Evolutionary conservation across 176 grass and related monocot genomes (phyloP).

Genomic region (Tillandsia fasciculata): DNA sequence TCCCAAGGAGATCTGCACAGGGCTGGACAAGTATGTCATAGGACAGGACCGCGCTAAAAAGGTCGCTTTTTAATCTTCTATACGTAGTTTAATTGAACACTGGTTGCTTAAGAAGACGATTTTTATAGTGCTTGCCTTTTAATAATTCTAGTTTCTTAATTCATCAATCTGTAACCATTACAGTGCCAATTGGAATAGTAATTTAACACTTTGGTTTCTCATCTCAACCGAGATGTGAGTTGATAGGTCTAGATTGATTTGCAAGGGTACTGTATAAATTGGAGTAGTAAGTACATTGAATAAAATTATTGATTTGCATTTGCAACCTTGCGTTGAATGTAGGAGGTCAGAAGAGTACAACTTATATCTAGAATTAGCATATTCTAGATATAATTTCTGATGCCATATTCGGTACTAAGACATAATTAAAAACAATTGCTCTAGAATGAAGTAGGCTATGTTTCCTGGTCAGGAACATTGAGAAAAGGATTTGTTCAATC

Average conservation of each 20-base stretch:
- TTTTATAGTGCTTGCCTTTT: not conserved
- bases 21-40: slow-evolving; percentile 97
- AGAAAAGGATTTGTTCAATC: too few relatives aligned
- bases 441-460: too few relatives aligned
- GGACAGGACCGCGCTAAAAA: slow-evolving; percentile 93
- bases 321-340: not conserved
- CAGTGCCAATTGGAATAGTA: not conserved
- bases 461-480: too few relatives aligned
- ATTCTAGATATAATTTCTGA: too few relatives aligned
- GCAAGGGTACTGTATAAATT: not conserved
- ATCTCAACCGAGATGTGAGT: not conserved
- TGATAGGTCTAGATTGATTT: not conserved
- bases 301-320: not conserved
- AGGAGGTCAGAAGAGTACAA: not conserved
- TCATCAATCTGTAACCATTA: not conserved
- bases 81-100: slow-evolving; percentile 1
- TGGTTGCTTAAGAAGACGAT: not conserved
- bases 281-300: not conserved
- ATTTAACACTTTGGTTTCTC: not conserved
- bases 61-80: slow-evolving; percentile 28
- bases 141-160: not conserved
- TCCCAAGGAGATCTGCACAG: slow-evolving; percentile 85
- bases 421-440: not conserved
- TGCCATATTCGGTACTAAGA: too few relatives aligned
- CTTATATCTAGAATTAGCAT: too few relatives aligned